Evolutionary conservation across 331 rosid species (phyloP), one percentile per base, ranked within the genome.

Genomic region (Rosa hybrid): DNA sequence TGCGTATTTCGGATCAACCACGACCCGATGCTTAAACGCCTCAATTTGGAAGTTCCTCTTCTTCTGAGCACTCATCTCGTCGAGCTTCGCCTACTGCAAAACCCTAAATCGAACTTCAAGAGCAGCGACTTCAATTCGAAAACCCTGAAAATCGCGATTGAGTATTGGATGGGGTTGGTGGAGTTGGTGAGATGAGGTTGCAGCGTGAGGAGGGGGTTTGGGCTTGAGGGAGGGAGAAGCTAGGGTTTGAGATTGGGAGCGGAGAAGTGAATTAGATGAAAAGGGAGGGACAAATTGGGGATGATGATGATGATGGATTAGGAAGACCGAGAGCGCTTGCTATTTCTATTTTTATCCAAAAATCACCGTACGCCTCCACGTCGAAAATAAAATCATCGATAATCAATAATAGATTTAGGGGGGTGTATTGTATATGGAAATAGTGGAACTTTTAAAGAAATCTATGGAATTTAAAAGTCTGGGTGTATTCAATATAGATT

Each of bases 1-100:
- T 7, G 97, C 95, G 83, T 91, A 91, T 71, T 91, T 92, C 23
- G 97, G 97, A 92, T 92, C 97, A 78, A 86, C 92, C 78, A 91
- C 92, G 12, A 90, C 92, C 73, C 94, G 90, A 76, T 94, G 97
- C 88, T 80, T 94, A 56, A 84, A 92, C 59, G 98, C 95, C 68
- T 94, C 97, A 60, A 94, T 94, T 88, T 88, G 94, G 60, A 90
- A 83, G 39, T 86, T 77, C 81, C 89, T 88, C 92, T 91, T 94
- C 92, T 87, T 94, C 90, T 90, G 97, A 73, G 86, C 88, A 83
- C 96, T 94, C 97, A 91, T 93, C 62, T 68, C 69, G 41, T 3
- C 39, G 39, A 34, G 39, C 39, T 34, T 34, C 39, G 39, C 39
- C 39, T 34, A 3, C 27, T 5, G 8, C 30, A 34, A 46, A 23